Evolutionary conservation across 2,329 filamentous ascomycete genomes (phyloP).

Genomic region (Paecilomyces sp.): DNA sequence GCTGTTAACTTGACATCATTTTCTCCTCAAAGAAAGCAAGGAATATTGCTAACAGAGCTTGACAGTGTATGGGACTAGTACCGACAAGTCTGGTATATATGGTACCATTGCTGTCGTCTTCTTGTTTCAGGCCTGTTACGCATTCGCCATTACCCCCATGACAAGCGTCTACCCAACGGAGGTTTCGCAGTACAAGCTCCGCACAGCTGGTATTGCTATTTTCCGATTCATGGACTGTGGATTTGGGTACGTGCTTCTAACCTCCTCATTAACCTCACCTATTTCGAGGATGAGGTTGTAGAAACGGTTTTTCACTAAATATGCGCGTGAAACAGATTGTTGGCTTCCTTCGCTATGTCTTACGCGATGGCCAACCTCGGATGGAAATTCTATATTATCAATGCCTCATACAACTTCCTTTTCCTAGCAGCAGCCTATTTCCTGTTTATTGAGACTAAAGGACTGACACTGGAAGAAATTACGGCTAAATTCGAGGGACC

Average conservation of each 20-base stretch:
- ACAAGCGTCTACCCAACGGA: constrained; percentile 27
- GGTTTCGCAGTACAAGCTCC: constrained; percentile 24
- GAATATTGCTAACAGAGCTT: background rate
- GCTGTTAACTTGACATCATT: background rate
- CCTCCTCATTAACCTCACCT: constrained; percentile 11
- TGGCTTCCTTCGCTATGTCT: constrained; percentile 4
- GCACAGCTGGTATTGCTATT: constrained; percentile 23
- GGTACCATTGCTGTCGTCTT: constrained; percentile 31
- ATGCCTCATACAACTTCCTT: constrained; percentile 3
- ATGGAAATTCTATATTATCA: constrained; percentile 8
- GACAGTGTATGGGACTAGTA: constrained; percentile 25
- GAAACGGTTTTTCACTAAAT: background rate
- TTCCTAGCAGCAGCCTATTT: constrained; percentile 1
- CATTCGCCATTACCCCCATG: constrained; percentile 27
- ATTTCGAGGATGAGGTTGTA: no score
- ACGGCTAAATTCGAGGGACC: constrained; percentile 2
- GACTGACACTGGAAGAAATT: constrained; percentile 12
- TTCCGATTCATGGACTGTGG: constrained; percentile 19
- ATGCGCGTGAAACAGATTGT: background rate
- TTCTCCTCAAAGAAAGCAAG: no score
- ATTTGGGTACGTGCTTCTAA: constrained; percentile 15
- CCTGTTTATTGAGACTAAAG: constrained; percentile 8
- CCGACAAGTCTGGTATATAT: constrained; percentile 34
- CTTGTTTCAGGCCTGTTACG: constrained; percentile 27
- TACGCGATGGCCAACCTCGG: constrained; percentile 5